These are phyloP conservation scores for Cyclotella cryptica DNA, from an alignment of 108 stramenopile genomes.

Conservation along the genomic window DNA sequence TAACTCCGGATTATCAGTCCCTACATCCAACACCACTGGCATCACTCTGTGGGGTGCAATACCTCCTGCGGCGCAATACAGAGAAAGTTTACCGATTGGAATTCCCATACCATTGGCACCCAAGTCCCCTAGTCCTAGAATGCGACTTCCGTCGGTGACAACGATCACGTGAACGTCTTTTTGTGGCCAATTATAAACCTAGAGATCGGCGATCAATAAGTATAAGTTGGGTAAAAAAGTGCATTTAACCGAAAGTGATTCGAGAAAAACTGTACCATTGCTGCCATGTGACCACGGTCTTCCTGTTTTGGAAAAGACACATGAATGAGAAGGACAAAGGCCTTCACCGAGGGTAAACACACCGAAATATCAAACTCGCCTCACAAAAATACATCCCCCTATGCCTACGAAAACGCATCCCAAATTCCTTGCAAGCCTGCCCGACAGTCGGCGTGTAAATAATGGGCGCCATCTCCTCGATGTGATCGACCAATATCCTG, in stretches of 20 bases:
- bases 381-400: conserved; percentile 97
- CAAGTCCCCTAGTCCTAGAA: conserved; percentile 97
- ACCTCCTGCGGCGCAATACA: conserved; percentile 99
- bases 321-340: neutral
- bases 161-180: conserved; percentile 95
- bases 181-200: conserved; percentile 98
- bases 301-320: conserved; percentile 16
- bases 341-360: neutral
- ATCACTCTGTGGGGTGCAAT: conserved; percentile 96
- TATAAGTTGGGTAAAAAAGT: neutral
- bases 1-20: conserved; percentile 96
- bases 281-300: conserved; percentile 92
- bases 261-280: conserved; percentile 34
- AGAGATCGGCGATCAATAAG: conserved; percentile 14
- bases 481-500: conserved; percentile 91
- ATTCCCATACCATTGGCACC: conserved; percentile 98
- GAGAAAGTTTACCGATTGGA: conserved; percentile 90
- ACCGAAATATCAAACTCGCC: neutral
- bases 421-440: conserved; percentile 94
- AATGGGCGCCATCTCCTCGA: conserved; percentile 95
- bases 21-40: conserved; percentile 96
- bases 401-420: conserved; percentile 76
- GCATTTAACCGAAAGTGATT: neutral
- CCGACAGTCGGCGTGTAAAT: conserved; percentile 99
- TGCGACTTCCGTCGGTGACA: conserved; percentile 96